Conservation (phyloP, 2,329 filamentous ascomycete species). For the Aureobasidium vineae region DNA sequence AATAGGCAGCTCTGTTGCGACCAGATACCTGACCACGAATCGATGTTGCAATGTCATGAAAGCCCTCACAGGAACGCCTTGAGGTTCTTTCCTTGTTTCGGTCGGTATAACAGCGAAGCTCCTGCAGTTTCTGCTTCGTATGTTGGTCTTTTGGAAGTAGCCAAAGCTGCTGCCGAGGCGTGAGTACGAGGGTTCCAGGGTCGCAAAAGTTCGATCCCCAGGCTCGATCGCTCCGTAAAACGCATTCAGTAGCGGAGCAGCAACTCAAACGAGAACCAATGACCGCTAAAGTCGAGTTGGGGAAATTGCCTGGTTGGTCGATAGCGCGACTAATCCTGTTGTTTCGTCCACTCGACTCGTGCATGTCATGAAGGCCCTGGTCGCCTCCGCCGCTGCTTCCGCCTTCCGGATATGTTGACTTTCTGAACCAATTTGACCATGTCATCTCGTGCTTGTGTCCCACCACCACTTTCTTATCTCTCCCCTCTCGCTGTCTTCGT, state of each 20-base stretch:
- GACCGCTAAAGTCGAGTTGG: neutral
- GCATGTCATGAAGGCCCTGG: constrained; percentile 18
- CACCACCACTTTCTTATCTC: neutral
- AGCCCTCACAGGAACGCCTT: neutral
- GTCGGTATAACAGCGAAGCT: neutral
- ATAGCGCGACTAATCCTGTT: constrained; percentile 3
- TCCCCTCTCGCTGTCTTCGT: neutral
- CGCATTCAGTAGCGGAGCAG: constrained; percentile 6
- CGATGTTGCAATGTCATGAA: neutral
- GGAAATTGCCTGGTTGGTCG: constrained; percentile 7
- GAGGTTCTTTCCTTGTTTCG: neutral
- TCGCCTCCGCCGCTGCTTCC: constrained; percentile 19
- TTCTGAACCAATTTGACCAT: neutral
- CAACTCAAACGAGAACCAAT: constrained; percentile 1
- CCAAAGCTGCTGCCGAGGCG: neutral
- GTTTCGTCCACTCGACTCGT: constrained; percentile 6
- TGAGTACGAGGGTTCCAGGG: neutral
- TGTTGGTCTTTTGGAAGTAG: too few relatives aligned
- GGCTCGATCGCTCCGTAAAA: constrained; percentile 13
- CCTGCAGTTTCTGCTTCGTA: neutral
- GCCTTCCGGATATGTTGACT: neutral
- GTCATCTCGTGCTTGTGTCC: neutral
- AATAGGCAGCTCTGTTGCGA: neutral
- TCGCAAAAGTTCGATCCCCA: constrained; percentile 14
- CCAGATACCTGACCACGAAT: neutral